Base-by-base conservation (phyloP, 2,329 filamentous ascomycete genomes). In the Cryphonectria naterciae region DNA sequence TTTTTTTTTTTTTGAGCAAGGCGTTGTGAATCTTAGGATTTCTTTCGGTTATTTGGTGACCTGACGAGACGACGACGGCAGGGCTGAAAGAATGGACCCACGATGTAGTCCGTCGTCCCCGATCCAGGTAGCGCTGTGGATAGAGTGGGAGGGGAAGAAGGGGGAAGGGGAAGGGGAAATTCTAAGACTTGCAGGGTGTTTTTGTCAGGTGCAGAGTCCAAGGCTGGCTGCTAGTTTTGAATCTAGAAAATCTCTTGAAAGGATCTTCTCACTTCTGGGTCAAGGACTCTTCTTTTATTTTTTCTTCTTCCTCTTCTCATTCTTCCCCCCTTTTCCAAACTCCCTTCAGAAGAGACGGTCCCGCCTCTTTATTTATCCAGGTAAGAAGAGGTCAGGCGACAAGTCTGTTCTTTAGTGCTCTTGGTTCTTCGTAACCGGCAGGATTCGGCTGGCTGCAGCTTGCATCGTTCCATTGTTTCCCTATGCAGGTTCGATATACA, bases 361-460 rank as follows among this genome's bases (percentile, higher is more conserved):
- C 58, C 58, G 58, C 35, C 58, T 61, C 58, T 61, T 61, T 61
- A 61, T 61, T n/a, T 39, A 15, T 49, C 46, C 8, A n/a, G 3
- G 19, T 22, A 10, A 32, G 32, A 22, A 49, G 11, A n/a, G 19
- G 58, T 61, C 58, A 61, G 58, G 19, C 58, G 58, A n/a, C 41
- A 13, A 28, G 13, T 1, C 32, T 39, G 19, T 61, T 35, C 35
- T n/a, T n/a, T 39, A 39, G 32, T n/a, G 35, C 54, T 32, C 32
- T 32, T 32, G 3, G 32, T 39, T 37, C 28, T 19, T 58, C 54
- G 58, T n/a, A 13, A 39, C 1, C 58, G 32, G 35, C 58, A 3
- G 39, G 8, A 5, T 25, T 13, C 22, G 32, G 19, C 8, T 39
- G n/a, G 32, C 58, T 37, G 58, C 35, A 61, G 58, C 58, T 35